Evolutionary conservation across 345 rosid genomes (phyloP), one percentile per base, ranked within the genome.

Genomic region (Brassica carinata): DNA sequence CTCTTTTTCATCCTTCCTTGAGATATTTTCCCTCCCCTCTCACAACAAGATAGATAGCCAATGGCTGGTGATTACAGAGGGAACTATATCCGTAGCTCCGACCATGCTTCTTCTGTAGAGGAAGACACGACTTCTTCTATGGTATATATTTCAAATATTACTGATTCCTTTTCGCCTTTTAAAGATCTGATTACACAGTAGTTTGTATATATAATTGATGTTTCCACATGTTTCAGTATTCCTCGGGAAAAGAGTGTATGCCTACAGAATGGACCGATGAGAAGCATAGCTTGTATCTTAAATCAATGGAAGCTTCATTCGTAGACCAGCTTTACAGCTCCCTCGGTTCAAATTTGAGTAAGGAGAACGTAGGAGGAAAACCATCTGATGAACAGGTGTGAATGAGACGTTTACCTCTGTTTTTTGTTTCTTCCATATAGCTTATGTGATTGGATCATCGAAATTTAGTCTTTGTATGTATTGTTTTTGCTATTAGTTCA

Each of bases 261-360:
- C 43, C 86, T 57, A 82, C 67, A 23, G 92, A 89, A 70, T 95
- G 98, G 99, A 95, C 98, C 17, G 86, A 95, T 83, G 97, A 91
- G 89, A 95, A 95, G 76, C 99, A 95, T 67, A 88, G 91, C 63
- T 81, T 88, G 77, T 95, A 89, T 81, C 94, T 95, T 69, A 87
- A 95, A 79, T 93, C 97, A 11, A 89, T 95, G 90, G 99, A 95
- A 85, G 86, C 97, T 40, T 85, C 98, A n/a, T 95, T 95, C 76
- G 89, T 93, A 17, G 69, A 90, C 67, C 97, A 93, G 78, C 75
- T 93, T 9, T 87, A 93, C 65, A 84, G 73, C 71, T 88, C 96
- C 13, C 59, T 84, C 61, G 85, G 86, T 40, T 72, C 85, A 82
- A 77, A 29, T 73, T 67, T 68, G 10, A 81, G 72, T n/a, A 85